Evolutionary conservation across 176 grass and related monocot genomes (phyloP), one percentile per base, ranked within the genome.

Genomic region (Hsuehochloa calcarea): DNA sequence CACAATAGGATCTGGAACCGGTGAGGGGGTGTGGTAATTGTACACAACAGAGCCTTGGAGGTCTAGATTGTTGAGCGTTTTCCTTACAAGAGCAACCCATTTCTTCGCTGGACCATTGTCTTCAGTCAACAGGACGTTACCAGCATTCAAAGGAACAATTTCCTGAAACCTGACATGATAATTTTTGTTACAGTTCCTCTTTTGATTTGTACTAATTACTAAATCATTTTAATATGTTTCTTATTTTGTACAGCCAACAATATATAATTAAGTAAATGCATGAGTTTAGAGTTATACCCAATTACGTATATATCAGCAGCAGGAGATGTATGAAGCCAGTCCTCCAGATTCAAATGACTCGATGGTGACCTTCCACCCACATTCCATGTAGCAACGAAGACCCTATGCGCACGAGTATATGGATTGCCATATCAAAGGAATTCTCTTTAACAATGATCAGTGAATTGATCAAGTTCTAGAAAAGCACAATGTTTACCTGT

Each of bases 261-360:
- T 38, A 54, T 86, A 1, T 27, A 16, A 23, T 62, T 62, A 62
- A 86, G 35, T 15, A 52, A 87, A 65, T 49, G 38, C 56, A 65
- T 29, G 10, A 63, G 54, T 14, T 47, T 5, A 84, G 49, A 81
- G 47, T 20, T 50, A 56, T 90, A 98, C 96, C 96, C 96, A 20
- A 98, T 82, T 40, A 98, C 93, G 82, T 95, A 98, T 85, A 98
- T 98, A 93, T 98, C 96, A 66, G 96, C 96, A 69, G 96, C 87
- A 80, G 96, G 82, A 87, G 93, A 95, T 87, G 96, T 91, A 92
- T 93, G 93, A 49, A 98, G 87, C 91, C 93, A 98, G 71, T 98
- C 96, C 40, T 93, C 91, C 27, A 98, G 77, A 70, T 92, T 93
- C 88, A 98, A 77, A 86, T 93, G 90, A 89, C 85, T 93, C 0